phyloP scores from a whole-genome alignment of 148 eudicot species.

The Polygonum maritimum region DNA sequence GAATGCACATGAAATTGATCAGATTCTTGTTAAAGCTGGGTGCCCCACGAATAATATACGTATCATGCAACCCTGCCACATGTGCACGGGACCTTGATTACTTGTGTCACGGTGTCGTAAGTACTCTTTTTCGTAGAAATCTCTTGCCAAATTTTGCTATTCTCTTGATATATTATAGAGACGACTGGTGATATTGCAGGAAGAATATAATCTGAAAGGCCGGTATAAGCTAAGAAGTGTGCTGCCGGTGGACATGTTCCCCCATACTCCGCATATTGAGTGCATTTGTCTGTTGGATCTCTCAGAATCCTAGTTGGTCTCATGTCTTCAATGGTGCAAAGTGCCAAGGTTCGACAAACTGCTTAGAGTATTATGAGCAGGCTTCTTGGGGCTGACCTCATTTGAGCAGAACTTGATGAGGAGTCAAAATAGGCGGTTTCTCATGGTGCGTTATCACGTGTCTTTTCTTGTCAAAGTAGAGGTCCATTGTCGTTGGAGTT shows the following conservation, averaged over 20 bases:
- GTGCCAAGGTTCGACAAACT: not conserved
- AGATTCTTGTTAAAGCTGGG: slow-evolving; percentile 66
- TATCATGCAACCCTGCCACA: slow-evolving; percentile 96
- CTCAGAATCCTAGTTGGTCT: not conserved
- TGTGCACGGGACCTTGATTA: slow-evolving; percentile 98
- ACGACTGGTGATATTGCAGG: slow-evolving; percentile 32
- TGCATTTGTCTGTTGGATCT: slow-evolving; percentile 92
- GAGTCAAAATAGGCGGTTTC: not conserved
- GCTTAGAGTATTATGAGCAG: not conserved
- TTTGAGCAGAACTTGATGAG: not conserved
- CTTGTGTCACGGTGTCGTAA: slow-evolving; percentile 90
- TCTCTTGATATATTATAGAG: not conserved
- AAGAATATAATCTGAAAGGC: slow-evolving; percentile 57
- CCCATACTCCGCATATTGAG: slow-evolving; percentile 97
- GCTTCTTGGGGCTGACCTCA: not conserved
- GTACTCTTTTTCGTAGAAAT: slow-evolving; percentile 1
- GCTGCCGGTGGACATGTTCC: slow-evolving; percentile 97
- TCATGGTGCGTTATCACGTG: not conserved
- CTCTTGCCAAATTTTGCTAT: not conserved
- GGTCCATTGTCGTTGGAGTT: not conserved
- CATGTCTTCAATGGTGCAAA: not conserved
- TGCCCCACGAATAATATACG: slow-evolving; percentile 66
- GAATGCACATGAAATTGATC: slow-evolving; percentile 93
- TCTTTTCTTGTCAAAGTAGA: not conserved
- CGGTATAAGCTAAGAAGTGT: slow-evolving; percentile 62